These are phyloP conservation scores for Dothistroma pini DNA, from an alignment of 2,329 filamentous ascomycete genomes.

Conservation along the genomic window DNA sequence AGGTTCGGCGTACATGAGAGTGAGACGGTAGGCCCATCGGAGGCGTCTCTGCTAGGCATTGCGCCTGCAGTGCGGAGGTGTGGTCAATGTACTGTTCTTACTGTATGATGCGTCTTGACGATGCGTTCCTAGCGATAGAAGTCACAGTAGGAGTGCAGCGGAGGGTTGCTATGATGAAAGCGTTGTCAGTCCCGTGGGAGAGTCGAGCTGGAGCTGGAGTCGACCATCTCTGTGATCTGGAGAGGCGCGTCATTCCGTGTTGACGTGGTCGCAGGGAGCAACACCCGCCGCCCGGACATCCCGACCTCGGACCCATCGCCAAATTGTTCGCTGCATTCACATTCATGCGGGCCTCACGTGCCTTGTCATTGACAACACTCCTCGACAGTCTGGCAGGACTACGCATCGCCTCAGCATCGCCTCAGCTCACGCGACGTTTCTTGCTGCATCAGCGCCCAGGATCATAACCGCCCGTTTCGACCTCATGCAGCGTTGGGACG, in stretches of 20 bases:
- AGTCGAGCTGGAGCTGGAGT: background rate
- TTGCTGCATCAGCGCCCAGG: background rate
- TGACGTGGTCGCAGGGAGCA: background rate
- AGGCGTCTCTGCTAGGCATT: constrained; percentile 34
- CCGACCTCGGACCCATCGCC: background rate
- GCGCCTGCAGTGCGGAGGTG: constrained; percentile 8
- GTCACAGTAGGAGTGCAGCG: background rate
- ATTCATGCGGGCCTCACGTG: no score
- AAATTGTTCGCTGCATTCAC: background rate
- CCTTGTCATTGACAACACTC: background rate
- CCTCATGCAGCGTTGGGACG: background rate
- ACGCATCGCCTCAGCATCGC: background rate
- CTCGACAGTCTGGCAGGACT: background rate
- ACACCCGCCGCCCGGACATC: background rate
- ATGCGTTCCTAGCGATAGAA: background rate
- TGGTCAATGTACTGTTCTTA: background rate
- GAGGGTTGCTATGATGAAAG: background rate
- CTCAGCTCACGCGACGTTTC: background rate
- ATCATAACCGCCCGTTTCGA: background rate
- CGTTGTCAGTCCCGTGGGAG: background rate
- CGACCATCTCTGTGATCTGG: background rate
- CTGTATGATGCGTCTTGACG: background rate
- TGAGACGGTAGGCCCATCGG: constrained; percentile 34
- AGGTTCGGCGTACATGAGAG: background rate
- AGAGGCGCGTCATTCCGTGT: background rate